Conservation (phyloP, 345 rosid species). For the Punica granatum region DNA sequence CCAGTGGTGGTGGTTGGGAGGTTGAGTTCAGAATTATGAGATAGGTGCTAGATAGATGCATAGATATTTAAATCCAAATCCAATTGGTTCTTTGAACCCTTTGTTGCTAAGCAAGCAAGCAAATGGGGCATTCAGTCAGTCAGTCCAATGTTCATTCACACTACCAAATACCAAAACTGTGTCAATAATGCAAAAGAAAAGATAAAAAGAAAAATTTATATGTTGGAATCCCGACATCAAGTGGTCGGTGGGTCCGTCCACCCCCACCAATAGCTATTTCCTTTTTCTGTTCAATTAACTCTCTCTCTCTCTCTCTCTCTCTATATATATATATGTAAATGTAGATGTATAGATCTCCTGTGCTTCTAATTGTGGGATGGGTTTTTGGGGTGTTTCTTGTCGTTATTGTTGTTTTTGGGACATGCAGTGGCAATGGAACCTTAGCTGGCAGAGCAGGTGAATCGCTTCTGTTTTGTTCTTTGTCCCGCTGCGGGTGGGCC, state of each 20-base stretch:
- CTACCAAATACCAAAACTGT: constrained; percentile 3
- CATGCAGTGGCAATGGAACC: background rate
- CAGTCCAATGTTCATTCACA: background rate
- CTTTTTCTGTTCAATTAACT: background rate
- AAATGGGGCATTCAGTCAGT: too few relatives aligned
- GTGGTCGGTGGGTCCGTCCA: constrained; percentile 2
- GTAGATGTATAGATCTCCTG: too few relatives aligned
- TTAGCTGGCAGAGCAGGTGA: constrained; percentile 6
- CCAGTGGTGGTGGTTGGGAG: background rate
- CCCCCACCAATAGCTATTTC: background rate
- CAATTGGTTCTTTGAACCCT: background rate
- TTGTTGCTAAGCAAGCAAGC: background rate
- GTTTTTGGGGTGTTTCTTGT: too few relatives aligned
- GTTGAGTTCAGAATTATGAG: background rate
- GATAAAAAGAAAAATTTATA: background rate
- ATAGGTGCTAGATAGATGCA: background rate
- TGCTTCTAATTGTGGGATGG: too few relatives aligned
- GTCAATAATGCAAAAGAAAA: background rate
- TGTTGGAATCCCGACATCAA: background rate
- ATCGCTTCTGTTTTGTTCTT: background rate
- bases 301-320: too few relatives aligned
- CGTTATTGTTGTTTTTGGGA: too few relatives aligned
- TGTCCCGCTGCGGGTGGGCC: background rate
- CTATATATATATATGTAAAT: background rate
- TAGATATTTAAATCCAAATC: background rate